Evolutionary conservation across 148 eudicot species (phyloP).

Genomic region (Chenopodium berlandieri): DNA sequence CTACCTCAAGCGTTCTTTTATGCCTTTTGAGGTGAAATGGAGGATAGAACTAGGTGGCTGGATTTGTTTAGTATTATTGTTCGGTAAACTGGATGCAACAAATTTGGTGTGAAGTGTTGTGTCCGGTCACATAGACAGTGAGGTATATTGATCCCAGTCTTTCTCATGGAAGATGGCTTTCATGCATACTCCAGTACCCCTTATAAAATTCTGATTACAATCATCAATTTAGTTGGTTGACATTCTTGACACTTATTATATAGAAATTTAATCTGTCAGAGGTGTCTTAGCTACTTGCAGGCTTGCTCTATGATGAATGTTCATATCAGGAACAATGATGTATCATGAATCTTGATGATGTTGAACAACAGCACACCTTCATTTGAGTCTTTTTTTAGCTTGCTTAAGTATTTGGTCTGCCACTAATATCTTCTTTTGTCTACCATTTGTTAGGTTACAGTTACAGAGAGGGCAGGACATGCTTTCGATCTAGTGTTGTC

Average conservation of each 20-base stretch:
- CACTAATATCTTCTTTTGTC: conserved; percentile 8
- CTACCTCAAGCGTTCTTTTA: not conserved
- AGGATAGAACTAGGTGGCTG: too few relatives aligned
- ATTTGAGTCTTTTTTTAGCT: conserved; percentile 3
- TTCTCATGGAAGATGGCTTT: not conserved
- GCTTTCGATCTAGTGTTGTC: conserved; percentile 76
- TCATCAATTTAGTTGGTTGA: not conserved
- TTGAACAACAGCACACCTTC: not conserved
- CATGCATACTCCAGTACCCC: too few relatives aligned
- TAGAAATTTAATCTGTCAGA: not conserved
- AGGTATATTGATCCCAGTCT: not conserved
- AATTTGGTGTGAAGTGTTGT: not conserved
- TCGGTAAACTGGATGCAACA: not conserved
- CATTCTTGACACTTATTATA: not conserved
- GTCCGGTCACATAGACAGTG: not conserved
- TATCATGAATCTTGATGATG: not conserved
- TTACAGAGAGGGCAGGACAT: conserved; percentile 89
- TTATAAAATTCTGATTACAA: not conserved
- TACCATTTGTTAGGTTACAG: conserved; percentile 53
- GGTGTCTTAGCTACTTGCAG: not conserved
- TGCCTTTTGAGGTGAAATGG: not conserved
- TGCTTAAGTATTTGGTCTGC: not conserved
- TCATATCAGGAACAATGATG: not conserved
- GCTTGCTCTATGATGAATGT: too few relatives aligned
- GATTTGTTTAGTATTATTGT: not conserved